phyloP scores from a whole-genome alignment of 257 asterid genomes.

The Misopates orontium region DNA sequence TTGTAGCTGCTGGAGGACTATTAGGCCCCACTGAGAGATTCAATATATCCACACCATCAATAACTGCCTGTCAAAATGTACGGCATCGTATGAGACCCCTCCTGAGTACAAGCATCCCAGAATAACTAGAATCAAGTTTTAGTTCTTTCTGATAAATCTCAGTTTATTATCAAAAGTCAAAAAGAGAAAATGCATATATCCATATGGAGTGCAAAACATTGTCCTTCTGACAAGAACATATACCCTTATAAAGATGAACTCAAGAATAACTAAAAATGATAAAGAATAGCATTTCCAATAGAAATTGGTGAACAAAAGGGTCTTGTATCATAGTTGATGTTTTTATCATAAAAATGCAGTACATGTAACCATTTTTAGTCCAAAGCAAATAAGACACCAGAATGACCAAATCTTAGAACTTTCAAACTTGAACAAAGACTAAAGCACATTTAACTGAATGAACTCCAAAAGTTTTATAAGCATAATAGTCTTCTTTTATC shows the following conservation, averaged over 20 bases:
- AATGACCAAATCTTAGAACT: too few species aligned
- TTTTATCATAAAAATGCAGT: too few species aligned
- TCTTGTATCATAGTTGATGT: too few species aligned
- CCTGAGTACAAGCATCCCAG: conserved; percentile 9
- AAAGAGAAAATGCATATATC: not conserved
- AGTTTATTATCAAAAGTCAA: not conserved
- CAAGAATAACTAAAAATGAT: not conserved
- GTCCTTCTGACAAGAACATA: not conserved
- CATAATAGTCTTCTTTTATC: too few species aligned
- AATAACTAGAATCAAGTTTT: not conserved
- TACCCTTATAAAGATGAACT: not conserved
- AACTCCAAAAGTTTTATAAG: too few species aligned
- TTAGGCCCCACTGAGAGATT: conserved; percentile 98
- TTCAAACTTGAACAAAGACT: too few species aligned
- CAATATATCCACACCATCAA: conserved; percentile 95
- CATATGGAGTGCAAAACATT: not conserved
- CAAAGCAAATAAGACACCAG: too few species aligned
- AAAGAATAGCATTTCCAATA: too few species aligned
- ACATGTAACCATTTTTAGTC: too few species aligned
- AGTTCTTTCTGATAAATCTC: not conserved
- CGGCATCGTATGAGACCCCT: conserved; percentile 28
- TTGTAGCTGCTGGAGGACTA: conserved; percentile 92
- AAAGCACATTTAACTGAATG: too few species aligned
- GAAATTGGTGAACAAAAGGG: too few species aligned
- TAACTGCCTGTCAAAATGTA: conserved; percentile 75